Percentiles rank a stretch among this genome's conserved stretches.
phyloP scores from a whole-genome alignment of 441 rosid genomes.

The Rhodomyrtus psidioides region DNA sequence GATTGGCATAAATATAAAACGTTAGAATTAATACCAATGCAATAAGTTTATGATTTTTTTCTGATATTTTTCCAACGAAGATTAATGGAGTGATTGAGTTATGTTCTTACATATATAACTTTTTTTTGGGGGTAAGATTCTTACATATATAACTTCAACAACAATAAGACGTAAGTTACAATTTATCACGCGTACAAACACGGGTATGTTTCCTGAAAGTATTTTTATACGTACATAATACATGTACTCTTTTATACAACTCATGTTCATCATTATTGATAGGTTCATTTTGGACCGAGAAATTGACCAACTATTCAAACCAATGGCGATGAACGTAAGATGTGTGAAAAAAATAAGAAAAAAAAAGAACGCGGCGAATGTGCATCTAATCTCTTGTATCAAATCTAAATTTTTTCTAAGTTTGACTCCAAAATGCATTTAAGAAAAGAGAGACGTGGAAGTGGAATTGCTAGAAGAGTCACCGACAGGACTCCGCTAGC shows the following conservation, averaged over 20 bases:
- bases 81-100: not conserved
- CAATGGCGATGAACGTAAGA: fast-evolving
- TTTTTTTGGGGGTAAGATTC: no score
- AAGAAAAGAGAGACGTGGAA: not conserved
- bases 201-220: not conserved
- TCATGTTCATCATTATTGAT: not conserved
- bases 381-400: no score
- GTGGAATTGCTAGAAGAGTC: not conserved
- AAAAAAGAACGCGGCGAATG: no score
- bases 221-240: not conserved
- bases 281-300: not conserved
- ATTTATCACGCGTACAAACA: not conserved
- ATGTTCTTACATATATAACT: not conserved
- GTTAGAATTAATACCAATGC: no score
- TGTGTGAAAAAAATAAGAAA: no score
- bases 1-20: no score
- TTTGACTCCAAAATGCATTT: not conserved
- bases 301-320: not conserved
- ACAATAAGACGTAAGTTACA: not conserved
- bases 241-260: not conserved
- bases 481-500: not conserved
- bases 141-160: not conserved
- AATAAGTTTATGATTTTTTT: no score
- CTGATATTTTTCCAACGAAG: no score
- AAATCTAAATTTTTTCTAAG: not conserved